phyloP scores from a whole-genome alignment of 345 rosid genomes.

The Arabidopsis arenosa region DNA sequence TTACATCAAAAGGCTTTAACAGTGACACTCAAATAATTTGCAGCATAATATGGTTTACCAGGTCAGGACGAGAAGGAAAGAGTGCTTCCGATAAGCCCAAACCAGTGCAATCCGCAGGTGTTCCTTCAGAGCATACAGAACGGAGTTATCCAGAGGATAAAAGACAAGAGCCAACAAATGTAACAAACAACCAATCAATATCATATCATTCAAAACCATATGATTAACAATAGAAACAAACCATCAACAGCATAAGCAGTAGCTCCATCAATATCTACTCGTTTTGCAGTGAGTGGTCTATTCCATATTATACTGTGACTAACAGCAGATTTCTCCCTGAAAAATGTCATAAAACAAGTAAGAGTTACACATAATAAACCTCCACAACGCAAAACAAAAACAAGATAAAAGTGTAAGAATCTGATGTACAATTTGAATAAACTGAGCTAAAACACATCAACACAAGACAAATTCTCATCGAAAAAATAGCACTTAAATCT shows the following conservation, averaged over 20 bases:
- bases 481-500: constrained; percentile 1
- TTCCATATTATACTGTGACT: constrained; percentile 89
- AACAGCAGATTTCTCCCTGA: constrained; percentile 82
- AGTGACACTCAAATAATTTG: not conserved
- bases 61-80: constrained; percentile 77
- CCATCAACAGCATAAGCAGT: constrained; percentile 81
- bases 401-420: not conserved
- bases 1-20: constrained; percentile 6
- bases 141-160: not conserved
- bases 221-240: constrained; percentile 39
- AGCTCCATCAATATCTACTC: constrained; percentile 69
- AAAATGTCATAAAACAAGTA: constrained; percentile 6
- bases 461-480: not conserved
- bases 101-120: constrained; percentile 91
- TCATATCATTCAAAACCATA: constrained; percentile 7
- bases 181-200: not conserved
- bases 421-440: not conserved
- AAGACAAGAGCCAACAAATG: constrained; percentile 6
- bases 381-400: not conserved
- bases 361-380: not conserved
- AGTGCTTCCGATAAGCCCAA: constrained; percentile 72
- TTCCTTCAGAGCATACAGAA: constrained; percentile 59
- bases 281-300: constrained; percentile 63
- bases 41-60: constrained; percentile 56
- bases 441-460: constrained; percentile 20